Percentiles rank a stretch among this genome's conserved stretches.
Evolutionary conservation across 768 basidiomycete genomes (phyloP).

Genomic region (Termitomyces sp.): DNA sequence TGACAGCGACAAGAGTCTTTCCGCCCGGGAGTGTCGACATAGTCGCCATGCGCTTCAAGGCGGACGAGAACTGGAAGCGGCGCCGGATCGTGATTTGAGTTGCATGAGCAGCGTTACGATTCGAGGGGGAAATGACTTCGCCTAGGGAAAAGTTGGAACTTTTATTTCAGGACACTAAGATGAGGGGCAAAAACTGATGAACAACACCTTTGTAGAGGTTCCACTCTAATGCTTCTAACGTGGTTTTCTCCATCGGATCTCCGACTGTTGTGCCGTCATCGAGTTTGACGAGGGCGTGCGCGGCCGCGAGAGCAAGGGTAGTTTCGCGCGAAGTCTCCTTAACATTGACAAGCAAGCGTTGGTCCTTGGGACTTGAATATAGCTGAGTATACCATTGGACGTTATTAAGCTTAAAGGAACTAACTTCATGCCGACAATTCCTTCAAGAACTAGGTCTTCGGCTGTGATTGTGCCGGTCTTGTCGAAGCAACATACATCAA

Average conservation of each 20-base stretch:
- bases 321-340: conserved; percentile 74
- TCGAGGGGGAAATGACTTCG: conserved; percentile 63
- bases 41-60: conserved; percentile 96
- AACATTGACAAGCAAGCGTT: conserved; percentile 67
- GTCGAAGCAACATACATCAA: conserved; percentile 98
- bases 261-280: conserved; percentile 95
- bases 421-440: conserved; percentile 87
- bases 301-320: conserved; percentile 83
- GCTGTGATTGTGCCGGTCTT: conserved; percentile 99
- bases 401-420: conserved; percentile 16
- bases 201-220: conserved; percentile 58
- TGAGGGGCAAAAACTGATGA: background rate
- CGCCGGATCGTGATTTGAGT: conserved; percentile 71
- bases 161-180: conserved; percentile 27
- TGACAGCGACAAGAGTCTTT: conserved; percentile 67
- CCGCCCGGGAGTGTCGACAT: conserved; percentile 62
- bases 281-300: conserved; percentile 89
- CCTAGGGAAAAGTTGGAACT: conserved; percentile 45
- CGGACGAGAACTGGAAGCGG: conserved; percentile 97
- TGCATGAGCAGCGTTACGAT: conserved; percentile 47
- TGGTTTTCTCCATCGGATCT: conserved; percentile 99
- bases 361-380: conserved; percentile 47
- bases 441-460: conserved; percentile 91
- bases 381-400: conserved; percentile 2
- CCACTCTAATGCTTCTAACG: conserved; percentile 89